phyloP scores from a whole-genome alignment of 2,329 filamentous ascomycete genomes.

The Cyanodermella asteris region DNA sequence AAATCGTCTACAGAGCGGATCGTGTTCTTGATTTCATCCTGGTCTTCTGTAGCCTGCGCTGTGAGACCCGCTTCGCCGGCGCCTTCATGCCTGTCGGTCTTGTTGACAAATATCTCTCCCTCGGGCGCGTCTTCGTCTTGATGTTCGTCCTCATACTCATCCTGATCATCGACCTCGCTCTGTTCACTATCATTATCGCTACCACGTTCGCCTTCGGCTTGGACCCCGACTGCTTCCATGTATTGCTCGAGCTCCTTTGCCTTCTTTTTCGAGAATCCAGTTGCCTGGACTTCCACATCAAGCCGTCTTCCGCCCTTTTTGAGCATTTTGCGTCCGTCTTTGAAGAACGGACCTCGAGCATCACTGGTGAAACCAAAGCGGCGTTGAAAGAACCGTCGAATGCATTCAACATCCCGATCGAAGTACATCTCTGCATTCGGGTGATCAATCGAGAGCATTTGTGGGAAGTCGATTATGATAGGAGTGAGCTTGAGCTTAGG shows the following conservation, averaged over 20 bases:
- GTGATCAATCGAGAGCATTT: constrained; percentile 94
- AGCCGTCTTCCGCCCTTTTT: constrained; percentile 41
- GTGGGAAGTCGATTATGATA: constrained; percentile 89
- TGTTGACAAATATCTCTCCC: too few relatives aligned
- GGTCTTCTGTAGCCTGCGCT: too few relatives aligned
- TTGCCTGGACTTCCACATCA: constrained; percentile 76
- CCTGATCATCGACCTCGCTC: constrained; percentile 21
- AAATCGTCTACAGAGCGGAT: too few relatives aligned
- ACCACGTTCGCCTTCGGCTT: constrained; percentile 22
- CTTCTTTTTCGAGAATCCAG: constrained; percentile 93
- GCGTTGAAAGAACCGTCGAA: constrained; percentile 82
- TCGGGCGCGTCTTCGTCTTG: too few relatives aligned
- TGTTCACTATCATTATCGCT: constrained; percentile 16
- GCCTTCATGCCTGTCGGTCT: too few relatives aligned
- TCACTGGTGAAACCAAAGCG: constrained; percentile 74
- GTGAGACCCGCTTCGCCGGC: too few relatives aligned
- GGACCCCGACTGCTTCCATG: constrained; percentile 49
- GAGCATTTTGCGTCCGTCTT: constrained; percentile 47
- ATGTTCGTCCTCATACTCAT: too few relatives aligned
- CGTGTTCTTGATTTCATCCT: too few relatives aligned
- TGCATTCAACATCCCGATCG: constrained; percentile 81
- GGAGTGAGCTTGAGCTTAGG: constrained; percentile 39
- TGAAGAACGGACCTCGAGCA: constrained; percentile 64
- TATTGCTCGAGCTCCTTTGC: constrained; percentile 80
- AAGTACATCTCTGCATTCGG: constrained; percentile 92